A percentile compares a stretch with the other conserved stretches of the same genome.
Evolutionary conservation across 1,139 yeast genomes (phyloP).

Genomic region (Dujonia santamariae): DNA sequence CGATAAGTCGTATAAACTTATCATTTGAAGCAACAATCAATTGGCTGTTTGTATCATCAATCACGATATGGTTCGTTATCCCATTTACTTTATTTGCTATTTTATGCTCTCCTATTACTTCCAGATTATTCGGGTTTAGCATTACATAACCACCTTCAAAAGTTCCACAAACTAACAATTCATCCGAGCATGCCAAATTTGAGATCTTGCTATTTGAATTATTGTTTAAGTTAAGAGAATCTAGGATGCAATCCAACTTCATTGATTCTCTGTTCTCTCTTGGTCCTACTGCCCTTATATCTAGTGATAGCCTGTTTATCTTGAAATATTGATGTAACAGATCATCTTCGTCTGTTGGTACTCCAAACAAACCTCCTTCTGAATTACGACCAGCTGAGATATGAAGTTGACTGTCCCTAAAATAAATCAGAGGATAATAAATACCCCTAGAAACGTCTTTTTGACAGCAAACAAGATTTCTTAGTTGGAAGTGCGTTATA

Average conservation of each 20-base stretch:
- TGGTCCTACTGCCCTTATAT: constrained; percentile 17
- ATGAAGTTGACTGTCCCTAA: constrained; percentile 30
- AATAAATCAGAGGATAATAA: constrained; percentile 40
- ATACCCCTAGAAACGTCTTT: constrained; percentile 33
- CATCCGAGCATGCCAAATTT: constrained; percentile 43
- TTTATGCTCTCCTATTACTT: constrained; percentile 30
- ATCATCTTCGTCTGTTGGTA: constrained; percentile 16
- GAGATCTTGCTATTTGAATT: constrained; percentile 44
- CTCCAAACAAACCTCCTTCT: constrained; percentile 1
- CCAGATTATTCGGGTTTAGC: constrained; percentile 10
- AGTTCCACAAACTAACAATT: constrained; percentile 51
- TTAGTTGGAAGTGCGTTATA: constrained; percentile 55
- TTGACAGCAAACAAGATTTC: constrained; percentile 50
- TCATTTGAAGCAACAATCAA: constrained; percentile 50
- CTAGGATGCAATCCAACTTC: constrained; percentile 37
- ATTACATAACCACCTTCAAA: constrained; percentile 51
- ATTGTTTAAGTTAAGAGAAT: constrained; percentile 29
- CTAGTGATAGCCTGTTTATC: constrained; percentile 32
- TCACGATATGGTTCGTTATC: constrained; percentile 51
- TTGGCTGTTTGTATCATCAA: constrained; percentile 24
- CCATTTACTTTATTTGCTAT: constrained; percentile 48
- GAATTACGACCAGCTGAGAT: constrained; percentile 17
- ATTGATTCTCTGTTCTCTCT: constrained; percentile 18
- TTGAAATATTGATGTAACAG: constrained; percentile 34
- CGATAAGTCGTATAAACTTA: constrained; percentile 37